These are phyloP conservation scores for Grosmannia huntii DNA, from an alignment of 2,329 filamentous ascomycete genomes.

Conservation along the genomic window DNA sequence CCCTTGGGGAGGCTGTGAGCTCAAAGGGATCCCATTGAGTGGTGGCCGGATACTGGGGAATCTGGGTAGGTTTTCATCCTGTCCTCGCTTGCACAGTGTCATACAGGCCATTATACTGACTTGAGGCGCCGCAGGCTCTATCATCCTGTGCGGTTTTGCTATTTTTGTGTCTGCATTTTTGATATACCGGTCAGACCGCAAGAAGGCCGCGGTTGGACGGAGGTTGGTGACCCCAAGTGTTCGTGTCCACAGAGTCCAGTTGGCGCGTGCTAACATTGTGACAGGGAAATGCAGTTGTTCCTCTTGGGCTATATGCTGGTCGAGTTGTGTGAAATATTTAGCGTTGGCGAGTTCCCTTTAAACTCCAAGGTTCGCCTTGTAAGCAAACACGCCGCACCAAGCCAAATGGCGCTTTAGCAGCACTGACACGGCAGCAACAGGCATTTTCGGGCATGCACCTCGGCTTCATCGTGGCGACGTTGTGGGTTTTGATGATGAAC, in stretches of 20 bases:
- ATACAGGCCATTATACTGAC: no score
- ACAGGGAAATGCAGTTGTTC: constrained; percentile 93
- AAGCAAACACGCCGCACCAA: constrained; percentile 19
- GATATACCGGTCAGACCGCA: constrained; percentile 69
- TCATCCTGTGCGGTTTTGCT: constrained; percentile 66
- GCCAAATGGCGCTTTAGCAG: neutral
- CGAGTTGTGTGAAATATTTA: constrained; percentile 92
- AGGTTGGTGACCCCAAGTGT: constrained; percentile 42
- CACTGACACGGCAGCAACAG: constrained; percentile 25
- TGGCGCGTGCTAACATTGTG: neutral
- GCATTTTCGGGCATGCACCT: constrained; percentile 85
- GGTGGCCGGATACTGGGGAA: constrained; percentile 61
- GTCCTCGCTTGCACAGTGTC: no score
- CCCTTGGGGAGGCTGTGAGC: constrained; percentile 55
- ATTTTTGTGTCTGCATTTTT: constrained; percentile 57
- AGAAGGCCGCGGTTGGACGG: constrained; percentile 86
- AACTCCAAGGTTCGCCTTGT: constrained; percentile 57
- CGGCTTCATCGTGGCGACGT: constrained; percentile 74
- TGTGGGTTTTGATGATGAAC: constrained; percentile 87
- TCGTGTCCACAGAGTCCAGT: neutral
- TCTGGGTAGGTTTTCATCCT: constrained; percentile 31
- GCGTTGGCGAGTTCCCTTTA: constrained; percentile 78
- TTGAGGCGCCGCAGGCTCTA: constrained; percentile 42
- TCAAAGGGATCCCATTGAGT: constrained; percentile 63
- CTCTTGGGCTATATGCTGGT: constrained; percentile 75